Evolutionary conservation across 1,139 yeast species (phyloP).

Genomic region (Suhomyces ambrosiae): DNA sequence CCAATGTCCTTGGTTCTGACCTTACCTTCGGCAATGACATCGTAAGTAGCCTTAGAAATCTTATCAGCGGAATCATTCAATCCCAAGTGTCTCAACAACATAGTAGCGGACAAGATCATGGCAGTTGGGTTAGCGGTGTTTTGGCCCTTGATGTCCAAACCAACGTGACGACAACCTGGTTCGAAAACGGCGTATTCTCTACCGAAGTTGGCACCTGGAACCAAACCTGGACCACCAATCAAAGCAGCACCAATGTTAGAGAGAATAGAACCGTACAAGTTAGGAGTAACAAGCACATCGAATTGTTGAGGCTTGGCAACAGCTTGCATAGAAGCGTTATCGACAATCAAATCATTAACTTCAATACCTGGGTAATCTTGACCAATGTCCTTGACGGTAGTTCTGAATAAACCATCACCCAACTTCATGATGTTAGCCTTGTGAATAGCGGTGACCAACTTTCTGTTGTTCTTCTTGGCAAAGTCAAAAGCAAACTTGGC

Average conservation of each 20-base stretch:
- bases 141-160: slow-evolving; percentile 92
- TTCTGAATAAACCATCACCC: slow-evolving; percentile 97
- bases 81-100: slow-evolving; percentile 95
- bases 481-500: slow-evolving; percentile 97
- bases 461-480: slow-evolving; percentile 89
- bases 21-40: slow-evolving; percentile 85
- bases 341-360: slow-evolving; percentile 93
- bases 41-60: slow-evolving; percentile 85
- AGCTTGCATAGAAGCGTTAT: slow-evolving; percentile 99
- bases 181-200: slow-evolving; percentile 97
- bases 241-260: slow-evolving; percentile 98
- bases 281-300: slow-evolving; percentile 96
- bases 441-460: slow-evolving; percentile 94
- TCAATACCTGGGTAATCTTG: slow-evolving; percentile 83
- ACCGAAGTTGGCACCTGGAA: slow-evolving; percentile 98
- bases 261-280: slow-evolving; percentile 95
- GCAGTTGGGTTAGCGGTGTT: slow-evolving; percentile 98
- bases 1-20: slow-evolving; percentile 84
- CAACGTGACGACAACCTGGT: slow-evolving; percentile 99
- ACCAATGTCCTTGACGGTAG: slow-evolving; percentile 89
- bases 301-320: slow-evolving; percentile 98
- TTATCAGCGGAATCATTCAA: slow-evolving; percentile 81
- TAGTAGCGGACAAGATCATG: slow-evolving; percentile 85
- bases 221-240: slow-evolving; percentile 98
- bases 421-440: slow-evolving; percentile 99